phyloP scores from a whole-genome alignment of 2,329 filamentous ascomycete genomes.

The Mollisiaceae sp. region DNA sequence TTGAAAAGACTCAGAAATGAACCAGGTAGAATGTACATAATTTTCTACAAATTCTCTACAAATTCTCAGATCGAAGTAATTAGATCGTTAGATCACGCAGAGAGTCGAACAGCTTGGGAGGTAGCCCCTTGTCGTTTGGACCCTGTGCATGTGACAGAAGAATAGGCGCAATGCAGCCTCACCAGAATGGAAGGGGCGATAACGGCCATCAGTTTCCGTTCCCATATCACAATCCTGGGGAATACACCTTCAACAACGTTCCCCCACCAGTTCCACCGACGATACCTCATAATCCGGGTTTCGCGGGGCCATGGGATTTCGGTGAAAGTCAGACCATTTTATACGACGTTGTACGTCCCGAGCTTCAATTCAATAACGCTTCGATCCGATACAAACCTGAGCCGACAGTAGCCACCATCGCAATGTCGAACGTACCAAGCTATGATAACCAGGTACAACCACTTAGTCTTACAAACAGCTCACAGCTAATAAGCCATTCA shows the following conservation, averaged over 20 bases:
- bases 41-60: neutral
- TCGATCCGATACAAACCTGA: conserved; percentile 5
- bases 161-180: conserved; percentile 16
- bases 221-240: neutral
- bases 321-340: neutral
- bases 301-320: neutral
- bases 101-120: neutral
- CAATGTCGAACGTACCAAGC: neutral
- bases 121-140: neutral
- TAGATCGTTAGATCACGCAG: neutral
- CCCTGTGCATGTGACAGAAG: conserved; percentile 22
- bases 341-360: conserved; percentile 4
- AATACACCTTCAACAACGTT: neutral
- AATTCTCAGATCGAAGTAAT: neutral
- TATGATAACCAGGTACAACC: conserved; percentile 7
- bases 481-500: conserved; percentile 25
- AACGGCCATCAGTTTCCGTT: conserved; percentile 1
- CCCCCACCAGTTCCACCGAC: neutral
- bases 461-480: neutral
- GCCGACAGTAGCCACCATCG: conserved; percentile 13
- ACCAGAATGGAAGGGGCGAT: conserved; percentile 16
- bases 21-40: neutral
- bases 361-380: neutral
- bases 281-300: neutral
- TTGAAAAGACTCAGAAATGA: neutral